Conservation (phyloP, 2,329 filamentous ascomycete genomes). For the Byssochlamys sp. region DNA sequence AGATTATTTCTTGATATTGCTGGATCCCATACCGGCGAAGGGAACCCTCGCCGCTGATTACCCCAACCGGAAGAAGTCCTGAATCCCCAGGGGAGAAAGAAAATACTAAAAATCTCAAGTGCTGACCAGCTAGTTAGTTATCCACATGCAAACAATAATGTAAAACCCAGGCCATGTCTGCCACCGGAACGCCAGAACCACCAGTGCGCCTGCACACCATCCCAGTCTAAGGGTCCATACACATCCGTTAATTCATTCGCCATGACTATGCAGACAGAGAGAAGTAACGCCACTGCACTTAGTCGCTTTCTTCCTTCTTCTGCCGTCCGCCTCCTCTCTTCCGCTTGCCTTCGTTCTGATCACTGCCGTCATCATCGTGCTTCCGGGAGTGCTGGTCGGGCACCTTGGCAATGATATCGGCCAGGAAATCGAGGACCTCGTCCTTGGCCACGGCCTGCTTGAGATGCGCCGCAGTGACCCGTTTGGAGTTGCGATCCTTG, state of each 20-base stretch:
- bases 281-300: background rate
- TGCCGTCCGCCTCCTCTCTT: slow-evolving; percentile 31
- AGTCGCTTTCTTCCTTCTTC: slow-evolving; percentile 34
- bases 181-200: background rate
- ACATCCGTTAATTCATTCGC: background rate
- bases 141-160: background rate
- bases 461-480: slow-evolving; percentile 80
- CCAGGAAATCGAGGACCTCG: slow-evolving; percentile 87
- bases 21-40: background rate
- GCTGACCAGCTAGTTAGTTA: background rate
- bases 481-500: slow-evolving; percentile 70
- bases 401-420: slow-evolving; percentile 81
- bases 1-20: background rate
- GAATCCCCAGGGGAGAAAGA: background rate
- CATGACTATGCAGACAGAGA: background rate
- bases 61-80: background rate
- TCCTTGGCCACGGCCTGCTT: slow-evolving; percentile 82
- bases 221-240: background rate
- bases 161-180: background rate
- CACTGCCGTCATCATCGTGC: slow-evolving; percentile 32
- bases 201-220: background rate
- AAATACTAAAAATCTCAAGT: background rate
- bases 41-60: background rate
- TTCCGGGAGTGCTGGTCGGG: slow-evolving; percentile 50
- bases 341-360: slow-evolving; percentile 36